Conservation (phyloP, 179 eudicot genomes). For the Beta macrorhiza region DNA sequence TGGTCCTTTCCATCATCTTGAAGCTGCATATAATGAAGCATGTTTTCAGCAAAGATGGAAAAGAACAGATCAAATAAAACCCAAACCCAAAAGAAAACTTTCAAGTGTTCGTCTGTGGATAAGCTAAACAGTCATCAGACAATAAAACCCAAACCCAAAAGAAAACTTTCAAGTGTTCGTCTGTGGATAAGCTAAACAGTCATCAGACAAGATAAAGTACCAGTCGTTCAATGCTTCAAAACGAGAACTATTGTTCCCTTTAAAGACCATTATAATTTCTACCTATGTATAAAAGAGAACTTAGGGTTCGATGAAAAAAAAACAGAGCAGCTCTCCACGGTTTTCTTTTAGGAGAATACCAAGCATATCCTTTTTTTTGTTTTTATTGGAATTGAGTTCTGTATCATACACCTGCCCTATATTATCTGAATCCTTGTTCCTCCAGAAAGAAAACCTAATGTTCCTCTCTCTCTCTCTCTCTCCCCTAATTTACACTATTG, state of each 20-base stretch:
- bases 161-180: background rate
- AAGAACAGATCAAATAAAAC: background rate
- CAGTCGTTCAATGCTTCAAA: background rate
- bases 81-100: background rate
- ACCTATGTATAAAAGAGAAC: background rate
- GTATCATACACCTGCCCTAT: too few relatives aligned
- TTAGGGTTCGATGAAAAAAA: background rate
- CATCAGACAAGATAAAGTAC: background rate
- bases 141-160: background rate
- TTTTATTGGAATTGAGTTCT: too few relatives aligned
- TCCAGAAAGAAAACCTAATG: too few relatives aligned
- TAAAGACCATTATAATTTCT: background rate
- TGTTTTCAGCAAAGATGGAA: background rate
- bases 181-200: background rate
- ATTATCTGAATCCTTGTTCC: too few relatives aligned
- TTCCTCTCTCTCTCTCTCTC: too few relatives aligned
- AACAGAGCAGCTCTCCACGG: too few relatives aligned
- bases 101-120: background rate
- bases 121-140: background rate
- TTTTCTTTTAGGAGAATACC: too few relatives aligned
- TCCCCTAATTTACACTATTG: too few relatives aligned
- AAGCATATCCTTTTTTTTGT: too few relatives aligned
- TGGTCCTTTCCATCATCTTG: slow-evolving; percentile 43
- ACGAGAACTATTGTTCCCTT: background rate
- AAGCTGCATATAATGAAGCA: slow-evolving; percentile 46